Conservation (phyloP, 306 rosid genomes). For the Quercus robur region DNA sequence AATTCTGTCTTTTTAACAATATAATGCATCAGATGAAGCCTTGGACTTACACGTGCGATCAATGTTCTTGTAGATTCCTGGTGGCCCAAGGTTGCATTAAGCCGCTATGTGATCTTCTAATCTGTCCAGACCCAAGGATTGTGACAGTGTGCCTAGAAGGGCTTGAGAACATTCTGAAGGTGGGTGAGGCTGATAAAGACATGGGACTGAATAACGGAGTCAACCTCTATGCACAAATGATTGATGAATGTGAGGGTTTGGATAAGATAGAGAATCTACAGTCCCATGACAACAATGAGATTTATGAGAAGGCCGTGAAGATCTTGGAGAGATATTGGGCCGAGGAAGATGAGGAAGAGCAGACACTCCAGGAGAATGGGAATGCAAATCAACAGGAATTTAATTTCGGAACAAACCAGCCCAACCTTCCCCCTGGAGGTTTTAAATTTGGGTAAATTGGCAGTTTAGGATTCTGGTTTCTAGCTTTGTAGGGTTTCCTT, state of each 20-base stretch:
- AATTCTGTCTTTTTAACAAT: neutral
- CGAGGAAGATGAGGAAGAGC: slow-evolving; percentile 62
- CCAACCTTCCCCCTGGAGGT: slow-evolving; percentile 52
- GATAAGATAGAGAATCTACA: slow-evolving; percentile 61
- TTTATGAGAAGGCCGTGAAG: slow-evolving; percentile 69
- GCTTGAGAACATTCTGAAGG: slow-evolving; percentile 60
- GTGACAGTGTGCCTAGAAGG: slow-evolving; percentile 63
- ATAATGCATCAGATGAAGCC: neutral
- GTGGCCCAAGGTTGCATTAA: slow-evolving; percentile 58
- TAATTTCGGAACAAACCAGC: slow-evolving; percentile 46
- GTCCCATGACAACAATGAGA: slow-evolving; percentile 56
- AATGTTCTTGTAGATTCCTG: slow-evolving; percentile 36
- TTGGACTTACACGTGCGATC: neutral
- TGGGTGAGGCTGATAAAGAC: slow-evolving; percentile 64
- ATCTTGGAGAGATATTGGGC: slow-evolving; percentile 72
- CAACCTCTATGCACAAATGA: slow-evolving; percentile 43
- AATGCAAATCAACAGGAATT: slow-evolving; percentile 39
- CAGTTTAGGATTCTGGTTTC: slow-evolving; percentile 8
- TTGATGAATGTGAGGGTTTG: slow-evolving; percentile 58
- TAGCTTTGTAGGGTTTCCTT: slow-evolving; percentile 16
- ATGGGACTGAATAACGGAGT: slow-evolving; percentile 47
- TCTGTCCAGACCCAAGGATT: slow-evolving; percentile 51
- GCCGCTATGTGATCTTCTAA: slow-evolving; percentile 55
- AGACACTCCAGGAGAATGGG: slow-evolving; percentile 35
- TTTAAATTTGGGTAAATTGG: slow-evolving; percentile 44